These are phyloP conservation scores for Amauroascus verrucosus DNA, from an alignment of 2,329 filamentous ascomycete genomes.

Conservation along the genomic window DNA sequence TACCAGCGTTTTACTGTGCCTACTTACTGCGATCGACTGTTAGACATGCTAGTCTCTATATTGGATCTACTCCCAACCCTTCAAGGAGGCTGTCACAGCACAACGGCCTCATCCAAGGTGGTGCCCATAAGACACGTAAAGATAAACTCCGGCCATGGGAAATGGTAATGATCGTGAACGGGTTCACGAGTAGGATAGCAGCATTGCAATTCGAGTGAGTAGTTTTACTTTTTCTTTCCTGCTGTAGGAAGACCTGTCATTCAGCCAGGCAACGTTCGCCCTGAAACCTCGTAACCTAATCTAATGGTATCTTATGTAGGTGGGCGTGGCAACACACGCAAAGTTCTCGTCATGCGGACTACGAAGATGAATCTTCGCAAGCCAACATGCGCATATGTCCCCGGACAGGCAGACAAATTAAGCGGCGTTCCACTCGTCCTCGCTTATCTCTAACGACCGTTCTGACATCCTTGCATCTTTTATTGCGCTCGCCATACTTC, in stretches of 20 bases:
- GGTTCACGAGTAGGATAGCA: constrained; percentile 76
- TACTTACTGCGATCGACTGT: constrained; percentile 82
- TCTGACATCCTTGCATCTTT: constrained; percentile 68
- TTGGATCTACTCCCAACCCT: constrained; percentile 86
- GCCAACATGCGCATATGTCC: constrained; percentile 26
- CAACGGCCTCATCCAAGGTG: constrained; percentile 74
- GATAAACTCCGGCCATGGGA: constrained; percentile 71
- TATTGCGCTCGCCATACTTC: constrained; percentile 72
- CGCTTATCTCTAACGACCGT: constrained; percentile 54
- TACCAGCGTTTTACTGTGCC: constrained; percentile 86
- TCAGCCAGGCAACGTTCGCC: not conserved
- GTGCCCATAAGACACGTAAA: constrained; percentile 65
- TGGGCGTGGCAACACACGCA: constrained; percentile 90
- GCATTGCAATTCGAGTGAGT: constrained; percentile 88
- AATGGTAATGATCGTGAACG: constrained; percentile 75
- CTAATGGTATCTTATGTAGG: constrained; percentile 36
- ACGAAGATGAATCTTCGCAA: constrained; percentile 37
- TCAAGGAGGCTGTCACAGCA: constrained; percentile 77
- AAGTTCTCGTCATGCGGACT: constrained; percentile 64
- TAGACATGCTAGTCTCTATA: constrained; percentile 60
- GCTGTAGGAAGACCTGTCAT: not conserved
- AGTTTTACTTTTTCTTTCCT: constrained; percentile 2
- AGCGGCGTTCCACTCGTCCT: constrained; percentile 49
- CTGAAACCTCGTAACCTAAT: not conserved
- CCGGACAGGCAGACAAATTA: constrained; percentile 31